Evolutionary conservation across 106 monocot species (phyloP).

Genomic region (Xerophyta viscosa): DNA sequence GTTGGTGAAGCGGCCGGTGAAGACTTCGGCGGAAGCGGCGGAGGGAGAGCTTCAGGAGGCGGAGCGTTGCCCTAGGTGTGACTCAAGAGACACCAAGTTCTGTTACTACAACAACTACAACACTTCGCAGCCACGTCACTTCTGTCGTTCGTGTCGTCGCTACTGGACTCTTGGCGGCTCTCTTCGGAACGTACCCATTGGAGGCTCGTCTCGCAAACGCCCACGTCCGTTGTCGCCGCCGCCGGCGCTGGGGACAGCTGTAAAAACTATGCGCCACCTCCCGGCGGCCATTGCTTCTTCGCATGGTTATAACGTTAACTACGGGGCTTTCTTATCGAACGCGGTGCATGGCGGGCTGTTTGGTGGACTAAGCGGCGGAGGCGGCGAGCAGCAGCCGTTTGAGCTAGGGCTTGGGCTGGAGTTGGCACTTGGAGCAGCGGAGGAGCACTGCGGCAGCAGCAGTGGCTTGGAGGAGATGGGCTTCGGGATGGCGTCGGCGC

Average conservation of each 20-base stretch:
- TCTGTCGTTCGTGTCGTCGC: slow-evolving; percentile 81
- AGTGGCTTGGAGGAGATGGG: slow-evolving; percentile 6
- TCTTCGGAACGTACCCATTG: slow-evolving; percentile 70
- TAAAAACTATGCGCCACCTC: background rate
- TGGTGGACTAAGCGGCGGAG: background rate
- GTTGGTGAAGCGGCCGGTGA: background rate
- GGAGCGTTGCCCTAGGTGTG: slow-evolving; percentile 63
- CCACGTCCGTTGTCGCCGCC: slow-evolving; percentile 6
- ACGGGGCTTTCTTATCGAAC: background rate
- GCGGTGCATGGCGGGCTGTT: background rate
- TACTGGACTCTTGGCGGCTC: slow-evolving; percentile 91
- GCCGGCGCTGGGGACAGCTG: background rate
- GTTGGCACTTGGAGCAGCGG: background rate
- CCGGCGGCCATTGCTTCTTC: background rate
- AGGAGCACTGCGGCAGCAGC: background rate
- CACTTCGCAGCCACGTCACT: slow-evolving; percentile 75
- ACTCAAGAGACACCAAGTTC: slow-evolving; percentile 46
- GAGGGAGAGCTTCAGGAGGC: too few species aligned
- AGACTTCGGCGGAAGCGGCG: slow-evolving; percentile 1
- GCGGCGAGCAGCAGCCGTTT: slow-evolving; percentile 2
- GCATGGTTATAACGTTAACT: background rate
- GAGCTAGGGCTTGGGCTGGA: slow-evolving; percentile 15
- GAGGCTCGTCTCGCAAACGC: slow-evolving; percentile 48
- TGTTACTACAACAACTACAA: slow-evolving; percentile 57
- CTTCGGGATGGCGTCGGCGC: slow-evolving; percentile 9